These are phyloP conservation scores for Colletotrichum kahawae DNA, from an alignment of 2,329 filamentous ascomycete species.

Conservation along the genomic window DNA sequence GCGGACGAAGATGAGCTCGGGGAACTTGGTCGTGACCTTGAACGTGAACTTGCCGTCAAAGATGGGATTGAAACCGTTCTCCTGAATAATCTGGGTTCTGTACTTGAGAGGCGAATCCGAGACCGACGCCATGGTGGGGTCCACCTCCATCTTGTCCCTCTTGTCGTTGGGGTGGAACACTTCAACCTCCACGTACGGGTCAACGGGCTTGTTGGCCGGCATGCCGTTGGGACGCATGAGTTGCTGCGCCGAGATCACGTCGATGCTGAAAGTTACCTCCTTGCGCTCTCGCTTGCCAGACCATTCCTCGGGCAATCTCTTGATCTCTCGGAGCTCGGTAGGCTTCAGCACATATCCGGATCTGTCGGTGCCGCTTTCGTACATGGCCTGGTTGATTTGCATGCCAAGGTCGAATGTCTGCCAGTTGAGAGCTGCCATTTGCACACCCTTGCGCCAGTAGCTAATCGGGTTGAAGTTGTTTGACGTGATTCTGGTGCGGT, in stretches of 20 bases:
- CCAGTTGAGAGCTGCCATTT: slow-evolving; percentile 99
- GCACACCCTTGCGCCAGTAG: slow-evolving; percentile 94
- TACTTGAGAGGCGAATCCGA: slow-evolving; percentile 71
- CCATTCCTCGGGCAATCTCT: slow-evolving; percentile 58
- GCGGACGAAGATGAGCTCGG: slow-evolving; percentile 90
- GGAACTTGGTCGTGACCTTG: slow-evolving; percentile 89
- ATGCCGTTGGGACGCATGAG: slow-evolving; percentile 82
- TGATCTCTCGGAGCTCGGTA: slow-evolving; percentile 77
- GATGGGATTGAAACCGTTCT: slow-evolving; percentile 92
- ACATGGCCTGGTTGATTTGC: slow-evolving; percentile 98
- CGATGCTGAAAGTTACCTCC: slow-evolving; percentile 82
- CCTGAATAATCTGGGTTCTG: slow-evolving; percentile 79
- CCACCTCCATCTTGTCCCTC: slow-evolving; percentile 81
- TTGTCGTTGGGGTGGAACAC: slow-evolving; percentile 95
- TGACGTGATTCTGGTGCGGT: slow-evolving; percentile 79
- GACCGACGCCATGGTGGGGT: slow-evolving; percentile 55
- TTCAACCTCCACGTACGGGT: slow-evolving; percentile 94
- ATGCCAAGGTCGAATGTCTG: slow-evolving; percentile 96
- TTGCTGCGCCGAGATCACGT: slow-evolving; percentile 93
- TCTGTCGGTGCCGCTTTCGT: slow-evolving; percentile 83
- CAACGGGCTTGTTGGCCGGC: slow-evolving; percentile 75
- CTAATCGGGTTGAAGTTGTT: slow-evolving; percentile 94
- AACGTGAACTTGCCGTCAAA: slow-evolving; percentile 84
- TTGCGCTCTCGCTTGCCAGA: slow-evolving; percentile 77
- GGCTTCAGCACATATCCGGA: slow-evolving; percentile 96